Evolutionary conservation across 1,284 basidiomycete genomes (phyloP).

Genomic region (Ceratobasidium sp.): DNA sequence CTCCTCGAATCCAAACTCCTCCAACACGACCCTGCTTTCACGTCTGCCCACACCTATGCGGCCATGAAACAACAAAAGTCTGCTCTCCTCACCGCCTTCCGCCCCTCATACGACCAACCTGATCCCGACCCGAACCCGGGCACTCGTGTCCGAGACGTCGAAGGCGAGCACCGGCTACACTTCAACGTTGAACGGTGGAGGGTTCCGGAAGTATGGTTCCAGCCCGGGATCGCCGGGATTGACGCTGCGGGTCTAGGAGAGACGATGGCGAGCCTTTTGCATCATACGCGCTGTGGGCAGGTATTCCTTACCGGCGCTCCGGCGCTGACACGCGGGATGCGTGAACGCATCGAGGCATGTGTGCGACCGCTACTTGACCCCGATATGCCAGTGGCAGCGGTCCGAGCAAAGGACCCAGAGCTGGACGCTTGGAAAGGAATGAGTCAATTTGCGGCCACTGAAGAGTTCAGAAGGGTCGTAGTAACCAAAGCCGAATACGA

Average conservation of each 20-base stretch:
- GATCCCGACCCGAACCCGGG: constrained; percentile 63
- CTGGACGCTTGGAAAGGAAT: constrained; percentile 95
- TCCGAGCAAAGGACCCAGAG: constrained; percentile 73
- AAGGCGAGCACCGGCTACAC: constrained; percentile 83
- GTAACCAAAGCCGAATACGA: constrained; percentile 86
- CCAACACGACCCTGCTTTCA: constrained; percentile 87
- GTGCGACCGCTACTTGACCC: constrained; percentile 87
- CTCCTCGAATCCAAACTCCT: constrained; percentile 87
- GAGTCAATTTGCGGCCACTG: constrained; percentile 81
- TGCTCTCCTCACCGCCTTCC: constrained; percentile 87
- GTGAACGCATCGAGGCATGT: constrained; percentile 74
- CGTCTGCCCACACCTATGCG: constrained; percentile 83
- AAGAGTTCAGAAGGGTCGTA: constrained; percentile 70
- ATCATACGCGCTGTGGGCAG: constrained; percentile 67
- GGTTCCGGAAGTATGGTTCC: constrained; percentile 94
- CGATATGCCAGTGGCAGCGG: constrained; percentile 75
- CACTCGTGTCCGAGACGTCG: constrained; percentile 55
- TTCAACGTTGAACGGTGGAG: constrained; percentile 95
- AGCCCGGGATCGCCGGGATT: constrained; percentile 92
- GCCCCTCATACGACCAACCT: constrained; percentile 70
- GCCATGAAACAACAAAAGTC: constrained; percentile 82
- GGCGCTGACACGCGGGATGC: constrained; percentile 80
- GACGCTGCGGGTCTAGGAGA: constrained; percentile 96
- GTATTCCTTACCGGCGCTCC: constrained; percentile 93
- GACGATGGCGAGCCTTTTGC: constrained; percentile 75